Evolutionary conservation across 768 basidiomycete genomes (phyloP), one percentile per base, ranked within the genome.

Genomic region (Russula abietina): DNA sequence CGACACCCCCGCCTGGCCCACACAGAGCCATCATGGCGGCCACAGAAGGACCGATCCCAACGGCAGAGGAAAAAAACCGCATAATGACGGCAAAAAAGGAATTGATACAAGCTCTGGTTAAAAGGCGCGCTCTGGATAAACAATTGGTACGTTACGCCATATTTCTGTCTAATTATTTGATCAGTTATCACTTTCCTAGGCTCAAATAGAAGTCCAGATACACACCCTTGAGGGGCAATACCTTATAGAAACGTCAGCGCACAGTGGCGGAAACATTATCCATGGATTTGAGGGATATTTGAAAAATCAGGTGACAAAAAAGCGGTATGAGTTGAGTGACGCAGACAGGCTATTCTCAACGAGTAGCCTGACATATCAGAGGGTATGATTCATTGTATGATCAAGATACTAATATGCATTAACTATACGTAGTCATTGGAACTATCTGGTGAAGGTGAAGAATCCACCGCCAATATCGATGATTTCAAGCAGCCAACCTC

Each of bases 241-340:
- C 73, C 77, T 93, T 39, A 82, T 84, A 8, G 91, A 93, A 57
- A 92, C 91, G 0, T 83, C 86, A 1, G 77, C 78, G 0, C 86
- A 88, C 64, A 86, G 83, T 68, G 89, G 91, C 19, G 91, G 91
- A 33, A 93, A 93, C 68, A 92, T 93, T 57, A 87, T 93, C 41
- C 87, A 87, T 68, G 91, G 91, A 4, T 93, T 93, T 66, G 91
- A 93, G 59, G 85, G 86, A 46, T 93, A 92, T 71, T 81, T 93
- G 61, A 93, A 93, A 74, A 86, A 86, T 68, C 87, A 86, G 62
- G 81, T 81, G 10, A 83, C 81, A 8, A 78, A 89, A 68, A 80
- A 87, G 70, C 86, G 85, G 70, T 83, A 86, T 67, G 90, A 93
- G 67, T 81, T 91, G 61, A 83, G 81, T 64, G 91, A 93, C 60